Evolutionary conservation across 148 eudicot genomes (phyloP), one percentile per base, ranked within the genome.

Genomic region (Rhododendron molle): DNA sequence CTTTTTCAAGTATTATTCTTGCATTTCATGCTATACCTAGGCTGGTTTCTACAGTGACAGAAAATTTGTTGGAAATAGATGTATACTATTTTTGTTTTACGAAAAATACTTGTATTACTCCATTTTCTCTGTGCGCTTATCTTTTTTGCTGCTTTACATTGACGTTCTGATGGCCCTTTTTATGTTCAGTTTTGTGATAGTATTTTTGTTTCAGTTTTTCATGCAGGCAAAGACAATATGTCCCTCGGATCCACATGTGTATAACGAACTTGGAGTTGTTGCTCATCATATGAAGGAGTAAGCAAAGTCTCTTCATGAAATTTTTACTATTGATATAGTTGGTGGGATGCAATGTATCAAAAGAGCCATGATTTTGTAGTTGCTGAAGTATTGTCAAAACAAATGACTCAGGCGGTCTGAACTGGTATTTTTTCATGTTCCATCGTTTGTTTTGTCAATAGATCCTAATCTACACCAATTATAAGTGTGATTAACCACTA

Each of bases 281-380:
- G 93, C 99, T 71, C 94, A 97, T 91, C 94, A 94, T 89, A 95
- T 93, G 96, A 95, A 95, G 84, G 98, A 95, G 99, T 97, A 93
- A 90, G 97, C 83, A 82, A 80, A 73, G 26, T 83, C 46, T 74
- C 38, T 34, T 1, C 13, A 47, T 38, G 83, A 43, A 12, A 28
- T 49, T 4, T 50, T 28, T 72, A n/a, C 18, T 46, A 10, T 4
- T 44, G 81, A 46, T 78, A 78, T 47, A 46, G 20, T 78, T n/a
- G 28, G n/a, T 78, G 18, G 81, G 81, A 46, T 72, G n/a, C 28
- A 44, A 44, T 28, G 16, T 71, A 28, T 69, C 43, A 28, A 44
- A 83, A 72, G 60, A 32, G 28, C 40, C 40, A 49, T 43, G 23
- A 67, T 28, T 72, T 69, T 76, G 18, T 69, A 44, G 78, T 83